Evolutionary conservation across 2,329 filamentous ascomycete genomes (phyloP).

Genomic region (Aspergillus ustus): DNA sequence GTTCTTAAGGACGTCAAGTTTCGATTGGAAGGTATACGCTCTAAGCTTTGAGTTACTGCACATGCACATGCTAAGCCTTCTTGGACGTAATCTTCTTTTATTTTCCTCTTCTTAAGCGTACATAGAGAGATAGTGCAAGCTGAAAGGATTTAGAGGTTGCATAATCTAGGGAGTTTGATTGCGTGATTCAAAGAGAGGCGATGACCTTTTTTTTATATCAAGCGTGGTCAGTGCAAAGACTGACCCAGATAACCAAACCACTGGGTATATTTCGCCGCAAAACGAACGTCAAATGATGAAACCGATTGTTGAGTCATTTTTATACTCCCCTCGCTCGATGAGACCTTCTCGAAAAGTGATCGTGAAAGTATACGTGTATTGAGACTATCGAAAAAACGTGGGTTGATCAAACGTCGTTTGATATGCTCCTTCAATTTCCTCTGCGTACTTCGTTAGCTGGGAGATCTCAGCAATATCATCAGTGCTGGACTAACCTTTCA

Average conservation of each 20-base stretch:
- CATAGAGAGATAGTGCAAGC: constrained; percentile 3
- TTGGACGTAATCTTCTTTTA: background rate
- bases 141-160: background rate
- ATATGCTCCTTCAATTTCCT: constrained; percentile 50
- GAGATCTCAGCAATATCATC: background rate
- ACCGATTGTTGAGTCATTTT: background rate
- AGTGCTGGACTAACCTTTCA: constrained; percentile 42
- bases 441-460: constrained; percentile 27
- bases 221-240: background rate
- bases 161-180: background rate
- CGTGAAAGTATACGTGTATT: background rate
- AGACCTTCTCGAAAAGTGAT: background rate
- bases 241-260: background rate
- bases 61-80: background rate
- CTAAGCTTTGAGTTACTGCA: constrained; percentile 63
- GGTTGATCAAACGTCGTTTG: constrained; percentile 44
- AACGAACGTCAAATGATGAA: background rate
- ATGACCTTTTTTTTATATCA: background rate
- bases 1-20: constrained; percentile 96
- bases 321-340: background rate
- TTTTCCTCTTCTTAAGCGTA: background rate
- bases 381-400: constrained; percentile 9
- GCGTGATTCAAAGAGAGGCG: background rate
- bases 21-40: constrained; percentile 85
- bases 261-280: constrained; percentile 4